Base-by-base conservation (phyloP, 345 rosid genomes). In the Cardamine occulta region DNA sequence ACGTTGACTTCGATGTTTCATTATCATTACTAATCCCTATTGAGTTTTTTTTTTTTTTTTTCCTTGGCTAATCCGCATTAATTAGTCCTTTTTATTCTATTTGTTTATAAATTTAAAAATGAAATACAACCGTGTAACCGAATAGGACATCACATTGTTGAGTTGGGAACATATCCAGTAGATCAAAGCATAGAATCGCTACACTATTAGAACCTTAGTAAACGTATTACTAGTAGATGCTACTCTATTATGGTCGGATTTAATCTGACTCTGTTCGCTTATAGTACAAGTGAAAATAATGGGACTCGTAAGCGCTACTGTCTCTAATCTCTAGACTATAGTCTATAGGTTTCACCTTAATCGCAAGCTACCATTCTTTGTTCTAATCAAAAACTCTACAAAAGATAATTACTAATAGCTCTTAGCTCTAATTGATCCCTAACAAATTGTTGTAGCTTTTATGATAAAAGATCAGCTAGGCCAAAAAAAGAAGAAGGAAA, bases 1-100 rank as follows among this genome's bases (percentile, higher is more conserved):
- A 53, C 47, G 65, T 74, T 74, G 78, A 65, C 78, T 44, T 65
- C 29, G 2, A 42, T 55, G 48, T 21, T 65, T 32, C 47, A 31
- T 32, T 37, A 44, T 6, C 15, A 74, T 28, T 65, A 4, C 32
- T 35, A 35, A 5, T 35, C 49, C 18, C 49, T 7, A 42, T 44
- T 44, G 3, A 5, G 8, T 8, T 47, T 47, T 47, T 18, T 17
- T 47, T 2, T 26, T 26, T 0, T 26, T 26, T 26, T 3, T 26
- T 26, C 5, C 17, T 37, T 37, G 40, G 42, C 42, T 11, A 37
- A 42, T 14, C 47, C 8, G 15, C 47, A 15, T 39, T 42, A 5
- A 42, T 14, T 42, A 42, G 47, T 42, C 47, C 7, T 14, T 42
- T 5, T 42, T 13, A 37, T 42, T 42, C 19, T 42, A 13, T 42